phyloP scores from a whole-genome alignment of 208 protist genomes.

The Kentomonas sorsogonicus region DNA sequence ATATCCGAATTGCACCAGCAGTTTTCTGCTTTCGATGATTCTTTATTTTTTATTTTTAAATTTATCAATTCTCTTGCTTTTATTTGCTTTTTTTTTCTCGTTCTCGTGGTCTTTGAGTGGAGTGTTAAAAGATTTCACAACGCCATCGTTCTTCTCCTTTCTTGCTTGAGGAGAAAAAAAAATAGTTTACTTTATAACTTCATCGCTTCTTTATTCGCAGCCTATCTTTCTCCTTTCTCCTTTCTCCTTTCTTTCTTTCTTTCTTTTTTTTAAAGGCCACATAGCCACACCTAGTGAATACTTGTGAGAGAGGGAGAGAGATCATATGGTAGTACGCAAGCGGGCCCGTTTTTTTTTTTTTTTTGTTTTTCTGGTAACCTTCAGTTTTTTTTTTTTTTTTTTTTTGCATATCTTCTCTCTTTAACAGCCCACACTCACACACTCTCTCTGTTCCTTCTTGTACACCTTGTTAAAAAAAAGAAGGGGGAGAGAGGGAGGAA shows the following conservation, averaged over 20 bases:
- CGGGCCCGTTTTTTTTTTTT: too few relatives aligned
- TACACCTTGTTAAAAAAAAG: too few relatives aligned
- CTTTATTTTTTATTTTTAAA: conserved; percentile 3
- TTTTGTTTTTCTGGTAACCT: background rate
- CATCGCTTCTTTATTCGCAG: background rate
- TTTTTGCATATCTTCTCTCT: too few relatives aligned
- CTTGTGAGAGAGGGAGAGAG: too few relatives aligned
- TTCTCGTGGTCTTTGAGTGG: conserved; percentile 2
- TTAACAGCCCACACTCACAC: too few relatives aligned
- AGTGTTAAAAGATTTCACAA: background rate
- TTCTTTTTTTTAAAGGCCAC: conserved; percentile 10
- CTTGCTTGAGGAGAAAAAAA: background rate
- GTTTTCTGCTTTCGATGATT: background rate
- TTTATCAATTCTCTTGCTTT: conserved; percentile 4
- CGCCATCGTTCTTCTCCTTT: background rate
- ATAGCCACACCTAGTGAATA: too few relatives aligned
- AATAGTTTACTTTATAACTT: conserved; percentile 3
- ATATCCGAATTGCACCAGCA: background rate
- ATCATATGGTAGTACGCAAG: too few relatives aligned
- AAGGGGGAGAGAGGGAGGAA: too few relatives aligned
- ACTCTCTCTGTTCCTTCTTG: too few relatives aligned
- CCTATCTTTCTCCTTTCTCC: conserved; percentile 5
- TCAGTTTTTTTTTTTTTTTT: conserved; percentile 11
- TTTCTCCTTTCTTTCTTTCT: conserved; percentile 12
- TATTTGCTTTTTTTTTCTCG: conserved; percentile 5